These are phyloP conservation scores for Thermochaetoides thermophila DNA, from an alignment of 495 filamentous ascomycete genomes.

Conservation along the genomic window DNA sequence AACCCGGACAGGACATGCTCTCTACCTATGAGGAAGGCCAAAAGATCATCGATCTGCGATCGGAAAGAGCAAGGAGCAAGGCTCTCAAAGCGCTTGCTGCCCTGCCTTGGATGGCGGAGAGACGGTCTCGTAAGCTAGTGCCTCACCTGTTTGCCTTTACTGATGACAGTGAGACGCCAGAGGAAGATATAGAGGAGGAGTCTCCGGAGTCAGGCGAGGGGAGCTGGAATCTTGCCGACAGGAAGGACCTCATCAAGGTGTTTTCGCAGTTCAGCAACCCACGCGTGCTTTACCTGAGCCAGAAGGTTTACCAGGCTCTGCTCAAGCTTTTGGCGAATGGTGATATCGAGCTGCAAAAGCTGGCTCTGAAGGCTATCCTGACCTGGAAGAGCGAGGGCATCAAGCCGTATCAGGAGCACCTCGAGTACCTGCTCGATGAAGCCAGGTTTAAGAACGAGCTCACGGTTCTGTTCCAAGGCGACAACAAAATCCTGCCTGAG, in stretches of 20 bases:
- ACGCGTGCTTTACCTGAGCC: conserved; percentile 59
- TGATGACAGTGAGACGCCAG: conserved; percentile 31
- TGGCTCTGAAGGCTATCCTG: conserved; percentile 68
- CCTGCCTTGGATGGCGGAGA: conserved; percentile 66
- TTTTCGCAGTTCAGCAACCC: conserved; percentile 79
- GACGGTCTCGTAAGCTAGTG: conserved; percentile 65
- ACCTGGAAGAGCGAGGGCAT: conserved; percentile 74
- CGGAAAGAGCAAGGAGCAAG: conserved; percentile 46
- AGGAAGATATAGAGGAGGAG: conserved; percentile 22
- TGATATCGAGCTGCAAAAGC: conserved; percentile 76
- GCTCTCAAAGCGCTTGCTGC: conserved; percentile 65
- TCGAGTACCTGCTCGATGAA: conserved; percentile 83
- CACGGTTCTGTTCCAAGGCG: conserved; percentile 69
- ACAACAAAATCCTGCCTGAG: conserved; percentile 57
- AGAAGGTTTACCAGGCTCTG: conserved; percentile 60
- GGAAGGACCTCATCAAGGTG: conserved; percentile 65
- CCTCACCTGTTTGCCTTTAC: conserved; percentile 77
- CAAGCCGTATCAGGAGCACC: conserved; percentile 66
- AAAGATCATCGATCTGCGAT: conserved; percentile 22
- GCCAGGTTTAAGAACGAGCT: conserved; percentile 84
- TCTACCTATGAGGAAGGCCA: conserved; percentile 34
- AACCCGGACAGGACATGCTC: conserved; percentile 33
- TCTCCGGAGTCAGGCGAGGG: conserved; percentile 43
- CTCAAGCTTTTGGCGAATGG: conserved; percentile 66
- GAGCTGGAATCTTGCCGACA: conserved; percentile 46